These are phyloP conservation scores for Schoenoplectus tabernaemontani DNA, from an alignment of 202 grass and related monocot species.

Conservation along the genomic window DNA sequence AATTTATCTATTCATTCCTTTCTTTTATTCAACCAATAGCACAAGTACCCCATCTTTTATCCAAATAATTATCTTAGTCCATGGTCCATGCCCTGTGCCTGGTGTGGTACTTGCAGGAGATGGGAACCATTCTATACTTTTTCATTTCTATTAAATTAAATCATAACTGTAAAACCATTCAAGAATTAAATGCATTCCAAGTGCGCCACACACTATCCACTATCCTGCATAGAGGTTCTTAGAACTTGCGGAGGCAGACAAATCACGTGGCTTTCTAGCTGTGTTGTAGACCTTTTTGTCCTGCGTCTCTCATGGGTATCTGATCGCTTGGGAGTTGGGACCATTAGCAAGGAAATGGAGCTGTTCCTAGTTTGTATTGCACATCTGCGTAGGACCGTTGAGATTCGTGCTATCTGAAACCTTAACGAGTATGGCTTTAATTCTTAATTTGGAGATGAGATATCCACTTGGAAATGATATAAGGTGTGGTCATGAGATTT, in stretches of 20 bases:
- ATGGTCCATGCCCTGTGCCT: background rate
- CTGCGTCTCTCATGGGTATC: background rate
- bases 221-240: background rate
- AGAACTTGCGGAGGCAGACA: background rate
- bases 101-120: background rate
- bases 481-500: background rate
- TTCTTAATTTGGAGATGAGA: background rate
- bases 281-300: background rate
- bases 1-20: no score
- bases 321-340: background rate
- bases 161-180: background rate
- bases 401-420: no score
- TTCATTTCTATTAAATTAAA: background rate
- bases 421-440: background rate
- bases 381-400: background rate
- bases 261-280: constrained; percentile 11
- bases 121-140: background rate
- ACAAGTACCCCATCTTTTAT: no score
- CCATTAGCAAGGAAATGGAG: background rate
- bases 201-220: background rate
- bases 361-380: background rate
- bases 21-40: no score
- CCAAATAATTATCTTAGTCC: background rate
- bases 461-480: background rate
- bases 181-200: background rate